Base-by-base conservation (phyloP, 1,139 yeast genomes). In the Protomyces gravidus region DNA sequence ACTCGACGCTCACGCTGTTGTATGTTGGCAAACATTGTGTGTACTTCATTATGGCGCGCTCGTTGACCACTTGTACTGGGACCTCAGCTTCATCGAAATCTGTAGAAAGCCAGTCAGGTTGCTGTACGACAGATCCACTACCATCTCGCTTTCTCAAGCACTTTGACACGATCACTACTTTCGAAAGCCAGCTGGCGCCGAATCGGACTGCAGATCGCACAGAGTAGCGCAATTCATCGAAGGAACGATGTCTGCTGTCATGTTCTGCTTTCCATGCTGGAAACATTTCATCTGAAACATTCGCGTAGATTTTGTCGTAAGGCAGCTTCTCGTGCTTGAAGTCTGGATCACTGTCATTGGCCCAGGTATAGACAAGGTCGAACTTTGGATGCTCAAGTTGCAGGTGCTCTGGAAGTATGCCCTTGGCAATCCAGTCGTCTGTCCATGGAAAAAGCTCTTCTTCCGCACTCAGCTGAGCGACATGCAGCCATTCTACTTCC, bases 311-410 rank as follows among this genome's bases (percentile, higher is more conserved):
- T 15, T 48, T 19, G 15, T 48, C 52, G 19, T 21, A 30, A 13
- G 42, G 42, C 27, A n/a, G 27, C 45, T 48, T 48, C 45, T 28
- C 6, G 2, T n/a, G 19, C 6, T 19, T n/a, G 19, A 48, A 48
- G 28, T 21, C 30, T 21, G n/a, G 28, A 13, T 17, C 26, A 17
- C 27, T 15, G 5, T 23, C 42, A 2, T 33, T 27, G 26, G 33
- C 42, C 26, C 25, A 48, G 4, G 52, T 48, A 32, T 48, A 48
- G 52, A 48, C 52, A 13, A 48, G 11, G 23, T 48, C 52, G 28
- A 48, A 15, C 27, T 23, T 17, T 21, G 26, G 45, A 5, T 42
- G 9, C 27, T 25, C 11, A 26, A 48, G 32, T 19, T 11, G n/a
- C 7, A 15, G 23, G 21, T 23, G 13, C 1, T 5, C 28, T 2